Conservation (phyloP, 192 early-diverging fungal genomes). For the Coemansia sp. region DNA sequence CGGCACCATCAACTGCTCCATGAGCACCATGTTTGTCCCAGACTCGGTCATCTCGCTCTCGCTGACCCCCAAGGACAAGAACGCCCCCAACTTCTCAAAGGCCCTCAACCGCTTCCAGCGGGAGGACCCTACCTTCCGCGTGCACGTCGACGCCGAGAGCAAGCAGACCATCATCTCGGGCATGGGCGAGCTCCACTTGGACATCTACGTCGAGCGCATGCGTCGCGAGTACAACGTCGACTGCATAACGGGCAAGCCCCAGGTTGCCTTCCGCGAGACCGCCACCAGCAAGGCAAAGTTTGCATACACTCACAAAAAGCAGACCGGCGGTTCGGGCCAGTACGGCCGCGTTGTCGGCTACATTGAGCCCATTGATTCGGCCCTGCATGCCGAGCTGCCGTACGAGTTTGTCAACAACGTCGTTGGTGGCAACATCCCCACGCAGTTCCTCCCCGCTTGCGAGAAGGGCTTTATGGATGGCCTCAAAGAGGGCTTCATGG, state of each 20-base stretch:
- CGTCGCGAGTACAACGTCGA: slow-evolving; percentile 95
- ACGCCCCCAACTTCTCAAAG: slow-evolving; percentile 65
- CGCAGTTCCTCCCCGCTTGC: slow-evolving; percentile 89
- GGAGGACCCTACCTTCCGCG: slow-evolving; percentile 85
- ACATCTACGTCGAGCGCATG: slow-evolving; percentile 98
- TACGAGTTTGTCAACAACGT: slow-evolving; percentile 81
- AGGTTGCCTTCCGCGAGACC: slow-evolving; percentile 97
- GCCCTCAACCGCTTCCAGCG: slow-evolving; percentile 78
- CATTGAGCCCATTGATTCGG: slow-evolving; percentile 78
- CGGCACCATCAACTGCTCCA: slow-evolving; percentile 74
- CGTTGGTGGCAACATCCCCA: slow-evolving; percentile 90
- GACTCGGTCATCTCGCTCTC: slow-evolving; percentile 96
- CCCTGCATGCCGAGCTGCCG: slow-evolving; percentile 61
- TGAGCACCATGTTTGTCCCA: slow-evolving; percentile 98
- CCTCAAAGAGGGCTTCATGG: slow-evolving; percentile 83
- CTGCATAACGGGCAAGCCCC: slow-evolving; percentile 94
- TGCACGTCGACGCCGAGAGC: slow-evolving; percentile 73
- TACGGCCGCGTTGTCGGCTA: slow-evolving; percentile 88
- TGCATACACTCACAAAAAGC: slow-evolving; percentile 99
- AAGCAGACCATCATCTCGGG: slow-evolving; percentile 88
- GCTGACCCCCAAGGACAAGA: slow-evolving; percentile 88
- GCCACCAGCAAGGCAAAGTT: slow-evolving; percentile 72
- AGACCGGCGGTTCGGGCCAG: slow-evolving; percentile 95
- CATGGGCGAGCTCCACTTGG: slow-evolving; percentile 86
- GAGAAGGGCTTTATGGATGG: slow-evolving; percentile 95